Conservation (phyloP, 164 flowering plant species). For the Berberis vulgaris region DNA sequence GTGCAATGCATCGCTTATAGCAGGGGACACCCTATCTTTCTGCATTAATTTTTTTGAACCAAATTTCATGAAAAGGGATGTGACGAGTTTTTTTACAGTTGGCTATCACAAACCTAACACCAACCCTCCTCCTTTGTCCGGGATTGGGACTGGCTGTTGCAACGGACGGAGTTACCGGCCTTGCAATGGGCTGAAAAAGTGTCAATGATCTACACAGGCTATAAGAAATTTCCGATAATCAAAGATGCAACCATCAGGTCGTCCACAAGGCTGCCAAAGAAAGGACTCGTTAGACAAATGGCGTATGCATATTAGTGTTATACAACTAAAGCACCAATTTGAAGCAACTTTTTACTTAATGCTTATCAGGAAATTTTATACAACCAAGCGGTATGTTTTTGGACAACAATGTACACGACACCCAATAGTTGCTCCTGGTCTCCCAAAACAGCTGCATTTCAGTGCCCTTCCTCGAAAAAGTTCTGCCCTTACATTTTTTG, state of each 20-base stretch:
- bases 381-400: conserved; percentile 86
- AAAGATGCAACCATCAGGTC: conserved; percentile 81
- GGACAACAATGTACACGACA: conserved; percentile 99
- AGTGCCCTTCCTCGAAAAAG: conserved; percentile 86
- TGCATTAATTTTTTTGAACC: no score
- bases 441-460: conserved; percentile 92
- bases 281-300: not conserved
- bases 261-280: conserved; percentile 83
- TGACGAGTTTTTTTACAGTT: no score
- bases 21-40: no score
- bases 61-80: no score
- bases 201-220: conserved; percentile 86
- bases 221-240: conserved; percentile 96
- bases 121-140: no score
- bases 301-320: not conserved
- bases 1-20: no score
- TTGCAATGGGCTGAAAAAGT: conserved; percentile 52
- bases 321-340: not conserved
- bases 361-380: not conserved
- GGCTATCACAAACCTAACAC: no score
- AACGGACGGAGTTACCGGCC: no score
- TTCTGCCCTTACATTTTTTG: conserved; percentile 88
- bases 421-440: conserved; percentile 96
- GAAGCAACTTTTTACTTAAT: not conserved
- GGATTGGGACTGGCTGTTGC: no score